A percentile compares a stretch with the other conserved stretches of the same genome.
Conservation (phyloP, 2,329 filamentous ascomycete species). For the Aspergillus neoniger region DNA sequence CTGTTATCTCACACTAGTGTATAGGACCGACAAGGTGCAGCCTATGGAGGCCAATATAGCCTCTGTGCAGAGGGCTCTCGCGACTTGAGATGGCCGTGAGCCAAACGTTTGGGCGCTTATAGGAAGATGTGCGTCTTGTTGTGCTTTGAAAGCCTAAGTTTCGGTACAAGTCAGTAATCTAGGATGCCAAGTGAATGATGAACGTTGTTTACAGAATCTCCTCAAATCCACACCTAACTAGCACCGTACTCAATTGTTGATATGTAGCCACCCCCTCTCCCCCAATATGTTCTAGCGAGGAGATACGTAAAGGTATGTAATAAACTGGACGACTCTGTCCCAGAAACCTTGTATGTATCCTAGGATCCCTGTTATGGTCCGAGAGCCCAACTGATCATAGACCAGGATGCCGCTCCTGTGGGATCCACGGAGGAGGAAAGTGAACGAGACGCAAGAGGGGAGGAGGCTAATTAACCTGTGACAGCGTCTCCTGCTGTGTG, state of each 20-base stretch:
- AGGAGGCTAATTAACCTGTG: neutral
- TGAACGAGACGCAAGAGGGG: neutral
- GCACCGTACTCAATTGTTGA: neutral
- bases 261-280: neutral
- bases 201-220: neutral
- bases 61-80: slow-evolving; percentile 7
- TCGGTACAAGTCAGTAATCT: neutral
- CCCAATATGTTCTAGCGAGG: neutral
- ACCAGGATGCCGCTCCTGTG: neutral
- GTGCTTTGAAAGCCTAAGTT: neutral
- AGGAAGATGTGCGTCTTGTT: neutral
- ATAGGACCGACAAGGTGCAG: slow-evolving; percentile 77
- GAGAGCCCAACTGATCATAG: neutral
- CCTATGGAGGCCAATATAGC: slow-evolving; percentile 53
- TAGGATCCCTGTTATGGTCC: neutral
- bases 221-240: neutral
- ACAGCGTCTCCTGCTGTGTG: neutral
- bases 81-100: neutral
- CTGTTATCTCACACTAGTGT: neutral
- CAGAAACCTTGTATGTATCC: neutral
- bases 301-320: neutral
- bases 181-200: slow-evolving; percentile 1
- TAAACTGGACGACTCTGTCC: neutral
- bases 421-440: neutral
- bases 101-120: neutral